Evolutionary conservation across 306 rosid genomes (phyloP).

Genomic region (Alnus glutinosa): DNA sequence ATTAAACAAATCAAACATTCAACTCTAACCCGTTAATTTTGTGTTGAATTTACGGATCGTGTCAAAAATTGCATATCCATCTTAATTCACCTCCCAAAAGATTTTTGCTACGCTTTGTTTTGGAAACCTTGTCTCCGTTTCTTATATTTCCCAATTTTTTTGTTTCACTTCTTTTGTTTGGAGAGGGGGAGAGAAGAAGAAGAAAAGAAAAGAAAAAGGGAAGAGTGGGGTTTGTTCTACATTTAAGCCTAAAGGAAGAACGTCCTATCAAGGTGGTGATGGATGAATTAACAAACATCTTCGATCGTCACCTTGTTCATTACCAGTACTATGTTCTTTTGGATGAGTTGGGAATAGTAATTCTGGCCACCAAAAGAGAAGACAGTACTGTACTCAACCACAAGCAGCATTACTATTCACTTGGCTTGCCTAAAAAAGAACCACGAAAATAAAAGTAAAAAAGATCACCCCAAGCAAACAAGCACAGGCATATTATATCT

Average conservation of each 20-base stretch:
- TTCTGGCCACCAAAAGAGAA: too few species aligned
- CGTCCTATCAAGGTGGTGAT: neutral
- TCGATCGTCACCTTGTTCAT: neutral
- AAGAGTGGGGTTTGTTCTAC: neutral
- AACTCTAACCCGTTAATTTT: too few species aligned
- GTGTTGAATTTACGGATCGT: too few species aligned
- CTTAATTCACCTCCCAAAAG: too few species aligned
- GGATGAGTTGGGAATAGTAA: too few species aligned
- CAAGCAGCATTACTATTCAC: neutral
- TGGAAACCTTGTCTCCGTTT: neutral
- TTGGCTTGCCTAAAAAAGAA: neutral
- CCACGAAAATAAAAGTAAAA: neutral
- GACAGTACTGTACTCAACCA: too few species aligned
- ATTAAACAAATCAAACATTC: too few species aligned
- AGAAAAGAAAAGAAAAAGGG: neutral
- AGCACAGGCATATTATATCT: neutral
- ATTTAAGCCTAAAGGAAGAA: slow-evolving; percentile 6
- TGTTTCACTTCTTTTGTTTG: neutral
- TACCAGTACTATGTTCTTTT: too few species aligned
- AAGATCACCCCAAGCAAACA: neutral
- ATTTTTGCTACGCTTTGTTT: slow-evolving; percentile 27
- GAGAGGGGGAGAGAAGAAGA: neutral
- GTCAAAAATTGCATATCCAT: too few species aligned
- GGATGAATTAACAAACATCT: neutral
- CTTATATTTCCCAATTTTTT: neutral